Conservation (phyloP, 1,139 yeast species). For the Suhomyces bribrorum region DNA sequence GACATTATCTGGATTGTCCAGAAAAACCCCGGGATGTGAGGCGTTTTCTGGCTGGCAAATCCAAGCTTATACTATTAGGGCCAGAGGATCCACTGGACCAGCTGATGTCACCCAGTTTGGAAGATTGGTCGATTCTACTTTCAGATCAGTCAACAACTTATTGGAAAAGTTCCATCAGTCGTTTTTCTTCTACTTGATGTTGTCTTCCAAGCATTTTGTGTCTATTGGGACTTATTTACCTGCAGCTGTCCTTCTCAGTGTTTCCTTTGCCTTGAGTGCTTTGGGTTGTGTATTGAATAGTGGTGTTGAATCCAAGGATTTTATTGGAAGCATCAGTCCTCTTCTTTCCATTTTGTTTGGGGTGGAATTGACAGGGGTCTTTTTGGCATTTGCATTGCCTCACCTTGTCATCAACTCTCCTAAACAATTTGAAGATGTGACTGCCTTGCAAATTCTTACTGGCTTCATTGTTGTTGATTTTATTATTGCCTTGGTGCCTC, state of each 20-base stretch:
- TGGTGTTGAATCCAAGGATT: constrained; percentile 26
- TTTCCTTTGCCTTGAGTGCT: constrained; percentile 71
- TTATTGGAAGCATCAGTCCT: constrained; percentile 27
- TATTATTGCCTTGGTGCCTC: constrained; percentile 23
- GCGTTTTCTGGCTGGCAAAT: constrained; percentile 97
- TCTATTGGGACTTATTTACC: constrained; percentile 95
- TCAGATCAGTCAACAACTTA: constrained; percentile 87
- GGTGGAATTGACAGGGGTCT: constrained; percentile 36
- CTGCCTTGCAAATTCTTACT: constrained; percentile 21
- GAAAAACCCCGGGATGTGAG: constrained; percentile 70
- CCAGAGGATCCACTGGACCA: constrained; percentile 51
- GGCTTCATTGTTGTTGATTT: constrained; percentile 22
- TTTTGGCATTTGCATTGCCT: constrained; percentile 32
- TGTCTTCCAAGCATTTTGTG: constrained; percentile 79
- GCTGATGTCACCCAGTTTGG: constrained; percentile 91
- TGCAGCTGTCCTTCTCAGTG: constrained; percentile 72
- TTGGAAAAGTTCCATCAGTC: constrained; percentile 97
- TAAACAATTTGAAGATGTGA: constrained; percentile 16
- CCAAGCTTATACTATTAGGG: constrained; percentile 82
- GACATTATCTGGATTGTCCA: constrained; percentile 68
- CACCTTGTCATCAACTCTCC: constrained; percentile 18
- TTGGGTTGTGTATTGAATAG: constrained; percentile 58
- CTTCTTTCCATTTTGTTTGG: constrained; percentile 35
- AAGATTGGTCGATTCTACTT: constrained; percentile 80
- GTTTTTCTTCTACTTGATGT: constrained; percentile 84